Evolutionary conservation across 805 yeast genomes (phyloP).

Genomic region (Ogataea kodamae): DNA sequence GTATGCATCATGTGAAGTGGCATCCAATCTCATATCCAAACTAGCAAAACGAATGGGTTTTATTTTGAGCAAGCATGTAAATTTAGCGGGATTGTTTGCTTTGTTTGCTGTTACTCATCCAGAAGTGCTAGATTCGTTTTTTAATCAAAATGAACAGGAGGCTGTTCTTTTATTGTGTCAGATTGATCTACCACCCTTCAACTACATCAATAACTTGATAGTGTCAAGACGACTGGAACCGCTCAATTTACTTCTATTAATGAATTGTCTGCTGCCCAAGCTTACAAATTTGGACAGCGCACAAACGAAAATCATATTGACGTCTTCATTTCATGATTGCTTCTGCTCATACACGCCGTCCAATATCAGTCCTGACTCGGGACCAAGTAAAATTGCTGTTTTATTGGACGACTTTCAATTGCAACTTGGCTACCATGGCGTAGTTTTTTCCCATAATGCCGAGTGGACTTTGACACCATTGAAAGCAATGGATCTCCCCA

Average conservation of each 20-base stretch:
- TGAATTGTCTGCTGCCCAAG: constrained; percentile 16
- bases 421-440: constrained; percentile 22
- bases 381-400: constrained; percentile 15
- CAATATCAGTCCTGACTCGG: constrained; percentile 4
- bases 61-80: background rate
- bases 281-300: constrained; percentile 10
- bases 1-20: constrained; percentile 1
- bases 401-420: constrained; percentile 16
- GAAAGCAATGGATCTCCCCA: constrained; percentile 4
- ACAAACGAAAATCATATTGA: constrained; percentile 22
- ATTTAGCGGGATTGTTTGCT: constrained; percentile 2
- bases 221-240: constrained; percentile 10
- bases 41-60: constrained; percentile 2
- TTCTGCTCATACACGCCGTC: constrained; percentile 15
- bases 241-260: constrained; percentile 17
- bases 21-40: background rate
- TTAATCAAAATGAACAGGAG: constrained; percentile 4
- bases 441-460: constrained; percentile 11
- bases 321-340: constrained; percentile 17
- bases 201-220: constrained; percentile 24
- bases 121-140: constrained; percentile 5
- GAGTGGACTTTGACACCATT: constrained; percentile 20
- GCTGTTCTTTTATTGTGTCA: constrained; percentile 14
- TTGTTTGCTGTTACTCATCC: constrained; percentile 1
- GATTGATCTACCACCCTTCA: constrained; percentile 13